Percentiles rank a stretch among this genome's conserved stretches.
Evolutionary conservation across 768 basidiomycete genomes (phyloP).

Genomic region (Leucocoprinus sp.): DNA sequence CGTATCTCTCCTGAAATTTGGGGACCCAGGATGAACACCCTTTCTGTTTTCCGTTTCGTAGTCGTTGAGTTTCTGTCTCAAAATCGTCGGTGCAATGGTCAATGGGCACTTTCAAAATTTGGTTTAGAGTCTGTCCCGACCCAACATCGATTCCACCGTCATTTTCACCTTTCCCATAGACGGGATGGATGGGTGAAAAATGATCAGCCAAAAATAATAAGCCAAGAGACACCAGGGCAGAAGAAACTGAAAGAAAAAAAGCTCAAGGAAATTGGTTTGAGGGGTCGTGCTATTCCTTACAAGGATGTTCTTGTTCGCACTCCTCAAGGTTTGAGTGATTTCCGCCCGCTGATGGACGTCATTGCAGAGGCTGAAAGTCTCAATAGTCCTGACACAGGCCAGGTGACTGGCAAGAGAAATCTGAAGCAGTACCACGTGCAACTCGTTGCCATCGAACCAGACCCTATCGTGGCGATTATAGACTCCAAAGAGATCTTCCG

Average conservation of each 20-base stretch:
- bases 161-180: neutral
- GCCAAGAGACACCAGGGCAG: neutral
- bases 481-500: conserved; percentile 35
- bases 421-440: neutral
- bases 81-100: neutral
- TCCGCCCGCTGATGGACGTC: neutral
- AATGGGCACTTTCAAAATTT: neutral
- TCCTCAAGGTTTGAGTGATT: neutral
- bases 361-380: conserved; percentile 1
- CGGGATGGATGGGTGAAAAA: neutral
- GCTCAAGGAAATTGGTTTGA: conserved; percentile 8
- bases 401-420: neutral
- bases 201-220: no score
- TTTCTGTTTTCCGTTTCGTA: conserved; percentile 4
- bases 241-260: neutral
- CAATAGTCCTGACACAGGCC: neutral
- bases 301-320: neutral
- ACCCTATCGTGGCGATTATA: conserved; percentile 54
- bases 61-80: neutral
- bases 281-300: conserved; percentile 4
- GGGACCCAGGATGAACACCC: conserved; percentile 2
- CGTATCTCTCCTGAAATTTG: neutral
- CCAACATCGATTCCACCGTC: neutral
- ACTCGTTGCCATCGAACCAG: conserved; percentile 4
- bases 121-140: neutral